These are phyloP conservation scores for Eucalyptus pumila DNA, from an alignment of 345 rosid genomes.

Conservation along the genomic window DNA sequence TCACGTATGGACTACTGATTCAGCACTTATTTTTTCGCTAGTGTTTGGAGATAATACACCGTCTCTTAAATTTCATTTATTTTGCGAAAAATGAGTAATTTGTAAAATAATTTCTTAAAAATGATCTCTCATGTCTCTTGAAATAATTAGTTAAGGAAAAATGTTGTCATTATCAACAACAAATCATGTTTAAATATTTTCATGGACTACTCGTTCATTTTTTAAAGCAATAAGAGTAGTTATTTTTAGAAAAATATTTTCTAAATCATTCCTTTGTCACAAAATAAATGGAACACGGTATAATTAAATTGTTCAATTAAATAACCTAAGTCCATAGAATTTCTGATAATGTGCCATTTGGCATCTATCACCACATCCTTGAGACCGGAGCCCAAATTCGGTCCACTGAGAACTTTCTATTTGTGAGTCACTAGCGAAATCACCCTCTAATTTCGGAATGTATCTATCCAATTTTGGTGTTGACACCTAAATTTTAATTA, in stretches of 20 bases:
- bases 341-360: neutral
- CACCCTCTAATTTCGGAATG: neutral
- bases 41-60: neutral
- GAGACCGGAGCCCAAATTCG: neutral
- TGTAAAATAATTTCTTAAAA: too few relatives aligned
- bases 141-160: neutral
- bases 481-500: too few relatives aligned
- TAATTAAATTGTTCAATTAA: neutral
- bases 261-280: neutral
- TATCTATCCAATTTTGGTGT: neutral
- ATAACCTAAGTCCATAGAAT: neutral
- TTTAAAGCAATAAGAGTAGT: rapidly evolving
- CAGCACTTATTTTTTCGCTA: neutral
- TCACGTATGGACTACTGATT: neutral
- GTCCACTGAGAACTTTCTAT: neutral
- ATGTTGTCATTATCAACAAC: neutral
- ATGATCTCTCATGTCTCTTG: neutral
- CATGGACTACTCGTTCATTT: neutral
- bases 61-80: neutral
- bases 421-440: neutral
- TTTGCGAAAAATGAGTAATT: rapidly evolving
- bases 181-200: neutral
- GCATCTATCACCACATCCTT: neutral
- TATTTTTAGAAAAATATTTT: neutral
- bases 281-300: too few relatives aligned